These are phyloP conservation scores for Pichia sp. DNA, from an alignment of 1,139 yeast genomes.

Conservation along the genomic window DNA sequence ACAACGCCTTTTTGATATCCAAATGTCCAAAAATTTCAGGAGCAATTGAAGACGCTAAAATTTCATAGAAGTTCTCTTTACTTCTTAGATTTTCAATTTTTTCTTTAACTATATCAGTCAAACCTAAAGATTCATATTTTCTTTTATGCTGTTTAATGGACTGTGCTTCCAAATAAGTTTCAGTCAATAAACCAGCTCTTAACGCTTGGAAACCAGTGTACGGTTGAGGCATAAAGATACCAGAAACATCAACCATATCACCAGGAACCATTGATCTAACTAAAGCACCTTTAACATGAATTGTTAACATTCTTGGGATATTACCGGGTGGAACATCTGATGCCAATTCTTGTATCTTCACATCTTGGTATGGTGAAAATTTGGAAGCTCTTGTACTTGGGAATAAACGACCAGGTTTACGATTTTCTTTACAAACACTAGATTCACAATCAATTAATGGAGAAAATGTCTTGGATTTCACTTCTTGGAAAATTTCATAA, in stretches of 20 bases:
- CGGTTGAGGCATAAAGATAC: conserved; percentile 89
- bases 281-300: conserved; percentile 84
- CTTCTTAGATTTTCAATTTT: conserved; percentile 48
- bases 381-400: conserved; percentile 95
- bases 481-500: conserved; percentile 92
- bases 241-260: conserved; percentile 87
- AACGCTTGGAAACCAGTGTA: conserved; percentile 93
- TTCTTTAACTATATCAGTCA: conserved; percentile 50
- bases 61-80: conserved; percentile 69
- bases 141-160: conserved; percentile 80
- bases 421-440: conserved; percentile 67
- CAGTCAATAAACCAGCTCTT: conserved; percentile 87
- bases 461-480: conserved; percentile 72
- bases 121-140: conserved; percentile 64
- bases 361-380: conserved; percentile 92
- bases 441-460: conserved; percentile 87
- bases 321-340: conserved; percentile 98
- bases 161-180: conserved; percentile 89
- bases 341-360: conserved; percentile 88
- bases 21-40: conserved; percentile 95
- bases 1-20: conserved; percentile 86
- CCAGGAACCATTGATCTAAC: conserved; percentile 91
- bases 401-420: conserved; percentile 81
- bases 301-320: conserved; percentile 79
- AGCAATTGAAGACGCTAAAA: conserved; percentile 84